Percentiles rank a stretch among this genome's conserved stretches.
These are phyloP conservation scores for Lepraria neglecta DNA, from an alignment of 495 filamentous ascomycete species.

Conservation along the genomic window DNA sequence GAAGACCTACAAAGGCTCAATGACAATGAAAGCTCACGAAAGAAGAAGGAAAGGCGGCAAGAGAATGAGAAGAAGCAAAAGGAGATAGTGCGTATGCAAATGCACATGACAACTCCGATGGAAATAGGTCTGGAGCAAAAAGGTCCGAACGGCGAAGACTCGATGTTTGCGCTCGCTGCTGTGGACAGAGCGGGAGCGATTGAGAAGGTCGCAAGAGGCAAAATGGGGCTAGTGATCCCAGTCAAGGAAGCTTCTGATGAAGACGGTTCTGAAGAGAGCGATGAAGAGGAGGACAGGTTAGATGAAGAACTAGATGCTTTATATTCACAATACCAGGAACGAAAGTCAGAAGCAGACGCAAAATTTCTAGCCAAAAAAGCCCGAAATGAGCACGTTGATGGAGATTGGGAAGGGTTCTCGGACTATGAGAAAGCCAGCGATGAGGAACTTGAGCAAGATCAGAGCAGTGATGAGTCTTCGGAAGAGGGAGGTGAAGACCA, in stretches of 20 bases:
- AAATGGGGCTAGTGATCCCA: slow-evolving; percentile 55
- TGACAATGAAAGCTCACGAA: slow-evolving; percentile 65
- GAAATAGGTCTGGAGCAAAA: slow-evolving; percentile 92
- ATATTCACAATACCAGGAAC: slow-evolving; percentile 81
- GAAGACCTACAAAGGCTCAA: slow-evolving; percentile 75
- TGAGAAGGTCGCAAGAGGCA: slow-evolving; percentile 66
- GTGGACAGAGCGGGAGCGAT: slow-evolving; percentile 68
- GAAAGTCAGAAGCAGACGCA: slow-evolving; percentile 67
- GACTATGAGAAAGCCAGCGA: slow-evolving; percentile 55
- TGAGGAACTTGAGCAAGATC: slow-evolving; percentile 46
- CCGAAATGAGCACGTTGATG: slow-evolving; percentile 73
- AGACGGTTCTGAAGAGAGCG: slow-evolving; percentile 54
- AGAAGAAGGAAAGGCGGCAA: slow-evolving; percentile 54
- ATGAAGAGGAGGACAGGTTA: slow-evolving; percentile 73
- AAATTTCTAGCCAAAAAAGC: slow-evolving; percentile 86
- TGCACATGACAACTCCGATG: slow-evolving; percentile 92
- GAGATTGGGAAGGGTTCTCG: slow-evolving; percentile 87
- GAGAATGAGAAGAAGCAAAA: slow-evolving; percentile 28
- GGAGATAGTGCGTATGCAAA: slow-evolving; percentile 63
- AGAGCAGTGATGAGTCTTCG: slow-evolving; percentile 51
- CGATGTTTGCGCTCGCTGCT: slow-evolving; percentile 75
- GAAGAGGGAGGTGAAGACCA: slow-evolving; percentile 41
- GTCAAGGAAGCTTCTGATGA: slow-evolving; percentile 42
- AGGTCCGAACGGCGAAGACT: slow-evolving; percentile 66
- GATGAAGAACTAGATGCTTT: slow-evolving; percentile 78